Percentiles rank a stretch among this genome's conserved stretches.
These are phyloP conservation scores for Croton laevigatus DNA, from an alignment of 441 rosid genomes.

Conservation along the genomic window DNA sequence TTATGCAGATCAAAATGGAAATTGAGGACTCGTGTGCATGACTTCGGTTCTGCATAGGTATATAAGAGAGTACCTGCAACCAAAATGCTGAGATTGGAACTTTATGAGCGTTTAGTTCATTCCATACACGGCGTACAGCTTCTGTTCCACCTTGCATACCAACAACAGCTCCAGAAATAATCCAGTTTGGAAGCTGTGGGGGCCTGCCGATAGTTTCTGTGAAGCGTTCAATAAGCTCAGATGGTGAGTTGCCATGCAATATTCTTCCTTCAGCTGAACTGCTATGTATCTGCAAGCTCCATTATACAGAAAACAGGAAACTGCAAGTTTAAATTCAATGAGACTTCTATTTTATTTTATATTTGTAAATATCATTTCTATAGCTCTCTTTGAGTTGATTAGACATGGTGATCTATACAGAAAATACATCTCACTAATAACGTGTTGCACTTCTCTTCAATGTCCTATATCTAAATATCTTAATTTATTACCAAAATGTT, in stretches of 20 bases:
- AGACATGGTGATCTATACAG: not conserved
- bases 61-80: constrained; percentile 54
- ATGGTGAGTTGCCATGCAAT: constrained; percentile 54
- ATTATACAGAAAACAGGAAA: constrained; percentile 34
- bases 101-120: constrained; percentile 37
- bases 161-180: constrained; percentile 64
- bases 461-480: not conserved
- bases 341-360: constrained; percentile 9
- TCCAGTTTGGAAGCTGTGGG: constrained; percentile 71
- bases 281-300: constrained; percentile 58
- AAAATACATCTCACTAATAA: not conserved
- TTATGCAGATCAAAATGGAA: constrained; percentile 4
- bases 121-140: constrained; percentile 47
- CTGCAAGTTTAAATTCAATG: constrained; percentile 28
- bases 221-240: constrained; percentile 53
- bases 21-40: constrained; percentile 2
- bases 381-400: not conserved
- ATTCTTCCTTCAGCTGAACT: constrained; percentile 54
- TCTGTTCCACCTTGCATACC: constrained; percentile 81
- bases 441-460: not conserved
- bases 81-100: constrained; percentile 75
- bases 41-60: constrained; percentile 2
- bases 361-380: not conserved
- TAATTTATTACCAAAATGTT: not conserved
- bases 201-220: constrained; percentile 63